phyloP scores from a whole-genome alignment of 2,329 filamentous ascomycete genomes.

The Hyphodiscus sp. region DNA sequence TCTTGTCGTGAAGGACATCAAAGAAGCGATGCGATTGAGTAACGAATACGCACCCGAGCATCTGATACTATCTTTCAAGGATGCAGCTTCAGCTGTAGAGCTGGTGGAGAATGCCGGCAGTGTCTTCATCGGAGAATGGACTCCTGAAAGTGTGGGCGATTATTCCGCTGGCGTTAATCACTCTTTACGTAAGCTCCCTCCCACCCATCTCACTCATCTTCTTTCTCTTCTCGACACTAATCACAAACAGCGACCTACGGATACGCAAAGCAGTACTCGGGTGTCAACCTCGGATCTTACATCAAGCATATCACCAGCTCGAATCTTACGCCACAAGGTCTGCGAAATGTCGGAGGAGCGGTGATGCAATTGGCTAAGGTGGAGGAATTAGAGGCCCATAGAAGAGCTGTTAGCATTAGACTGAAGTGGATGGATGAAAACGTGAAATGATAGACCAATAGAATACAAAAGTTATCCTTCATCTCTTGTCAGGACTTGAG shows the following conservation, averaged over 20 bases:
- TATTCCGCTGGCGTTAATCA: slow-evolving; percentile 98
- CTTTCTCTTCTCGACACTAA: neutral
- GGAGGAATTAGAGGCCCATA: slow-evolving; percentile 90
- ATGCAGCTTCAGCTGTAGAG: slow-evolving; percentile 68
- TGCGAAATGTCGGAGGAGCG: slow-evolving; percentile 77
- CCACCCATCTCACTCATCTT: neutral
- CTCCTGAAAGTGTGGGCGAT: slow-evolving; percentile 93
- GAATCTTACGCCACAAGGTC: slow-evolving; percentile 76
- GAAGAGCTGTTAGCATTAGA: slow-evolving; percentile 62
- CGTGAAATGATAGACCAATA: slow-evolving; percentile 7
- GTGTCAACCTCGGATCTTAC: slow-evolving; percentile 92
- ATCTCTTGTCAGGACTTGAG: too few relatives aligned
- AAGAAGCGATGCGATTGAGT: slow-evolving; percentile 73
- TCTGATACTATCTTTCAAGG: slow-evolving; percentile 80
- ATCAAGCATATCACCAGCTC: slow-evolving; percentile 97
- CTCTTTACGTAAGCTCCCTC: slow-evolving; percentile 71
- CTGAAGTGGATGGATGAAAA: slow-evolving; percentile 40
- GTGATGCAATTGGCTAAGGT: slow-evolving; percentile 95
- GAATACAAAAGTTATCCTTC: too few relatives aligned
- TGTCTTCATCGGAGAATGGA: slow-evolving; percentile 95
- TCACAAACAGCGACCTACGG: slow-evolving; percentile 74
- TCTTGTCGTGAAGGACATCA: slow-evolving; percentile 63
- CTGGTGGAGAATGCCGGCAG: slow-evolving; percentile 89
- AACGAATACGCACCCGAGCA: slow-evolving; percentile 97
- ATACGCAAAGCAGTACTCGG: slow-evolving; percentile 97